phyloP scores from a whole-genome alignment of 2,329 filamentous ascomycete species.

The Penicillium capsulatum region DNA sequence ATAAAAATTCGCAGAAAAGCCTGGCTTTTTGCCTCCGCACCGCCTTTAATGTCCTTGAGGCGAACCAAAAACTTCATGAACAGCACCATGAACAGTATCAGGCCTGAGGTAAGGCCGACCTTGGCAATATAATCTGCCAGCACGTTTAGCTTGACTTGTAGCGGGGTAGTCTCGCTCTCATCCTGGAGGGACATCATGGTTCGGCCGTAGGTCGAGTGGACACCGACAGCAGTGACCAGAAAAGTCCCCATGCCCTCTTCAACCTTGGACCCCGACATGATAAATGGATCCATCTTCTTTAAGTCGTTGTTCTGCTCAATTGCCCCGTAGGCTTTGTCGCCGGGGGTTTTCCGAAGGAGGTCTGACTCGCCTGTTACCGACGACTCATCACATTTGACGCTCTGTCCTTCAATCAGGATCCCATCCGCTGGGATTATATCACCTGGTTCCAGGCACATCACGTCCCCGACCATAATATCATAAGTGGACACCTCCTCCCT shows the following conservation, averaged over 20 bases:
- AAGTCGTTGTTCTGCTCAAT: constrained; percentile 59
- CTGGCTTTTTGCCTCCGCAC: constrained; percentile 51
- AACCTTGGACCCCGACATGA: constrained; percentile 73
- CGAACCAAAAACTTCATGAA: constrained; percentile 71
- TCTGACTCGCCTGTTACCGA: constrained; percentile 74
- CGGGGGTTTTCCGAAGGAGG: constrained; percentile 62
- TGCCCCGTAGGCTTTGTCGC: constrained; percentile 60
- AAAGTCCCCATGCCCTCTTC: constrained; percentile 72
- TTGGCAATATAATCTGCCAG: constrained; percentile 78
- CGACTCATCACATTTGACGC: constrained; percentile 68
- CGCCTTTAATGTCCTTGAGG: constrained; percentile 49
- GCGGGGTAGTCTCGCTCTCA: constrained; percentile 70
- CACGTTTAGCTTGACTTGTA: constrained; percentile 72
- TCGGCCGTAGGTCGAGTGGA: constrained; percentile 71
- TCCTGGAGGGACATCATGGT: constrained; percentile 74
- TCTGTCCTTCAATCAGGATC: constrained; percentile 63
- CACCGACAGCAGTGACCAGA: constrained; percentile 68
- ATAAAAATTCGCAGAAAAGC: constrained; percentile 58
- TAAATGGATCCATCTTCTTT: constrained; percentile 71
- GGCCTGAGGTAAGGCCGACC: constrained; percentile 64
- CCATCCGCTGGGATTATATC: constrained; percentile 69
- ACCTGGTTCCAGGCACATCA: constrained; percentile 68
- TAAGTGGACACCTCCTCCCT: constrained; percentile 65
- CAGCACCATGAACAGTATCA: constrained; percentile 72
- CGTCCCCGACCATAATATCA: constrained; percentile 68